Percentiles rank a stretch among this genome's conserved stretches.
phyloP scores from a whole-genome alignment of 345 rosid genomes.

The Eucalyptus virginea region DNA sequence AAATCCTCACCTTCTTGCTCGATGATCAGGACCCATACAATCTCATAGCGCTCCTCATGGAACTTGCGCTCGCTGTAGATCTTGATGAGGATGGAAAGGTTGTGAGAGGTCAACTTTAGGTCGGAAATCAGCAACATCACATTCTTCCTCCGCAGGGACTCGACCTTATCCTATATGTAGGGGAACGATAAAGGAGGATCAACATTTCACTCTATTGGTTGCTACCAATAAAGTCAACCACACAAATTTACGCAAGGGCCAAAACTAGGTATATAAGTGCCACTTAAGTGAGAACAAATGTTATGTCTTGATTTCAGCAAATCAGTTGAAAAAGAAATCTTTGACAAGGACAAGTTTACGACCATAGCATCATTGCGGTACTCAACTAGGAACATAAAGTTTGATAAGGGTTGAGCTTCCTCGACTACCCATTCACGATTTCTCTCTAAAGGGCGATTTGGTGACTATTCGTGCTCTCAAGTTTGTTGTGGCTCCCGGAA shows the following conservation, averaged over 20 bases:
- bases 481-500: too few relatives aligned
- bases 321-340: background rate
- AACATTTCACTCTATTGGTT: background rate
- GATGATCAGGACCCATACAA: too few relatives aligned
- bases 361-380: background rate
- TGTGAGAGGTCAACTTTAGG: slow-evolving; percentile 2
- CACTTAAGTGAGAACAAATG: background rate
- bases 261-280: background rate
- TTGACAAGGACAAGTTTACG: background rate
- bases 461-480: too few relatives aligned
- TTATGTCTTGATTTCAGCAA: too few relatives aligned
- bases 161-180: slow-evolving; percentile 1
- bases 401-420: too few relatives aligned
- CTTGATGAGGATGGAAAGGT: slow-evolving; percentile 2
- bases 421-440: too few relatives aligned
- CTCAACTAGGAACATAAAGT: background rate
- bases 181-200: background rate
- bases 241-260: background rate
- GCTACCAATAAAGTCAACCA: background rate
- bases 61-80: slow-evolving; percentile 1
- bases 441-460: too few relatives aligned
- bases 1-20: background rate
- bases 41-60: background rate
- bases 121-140: slow-evolving; percentile 12
- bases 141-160: background rate